Evolutionary conservation across 768 basidiomycete genomes (phyloP).

Genomic region (Agaricus blazei): DNA sequence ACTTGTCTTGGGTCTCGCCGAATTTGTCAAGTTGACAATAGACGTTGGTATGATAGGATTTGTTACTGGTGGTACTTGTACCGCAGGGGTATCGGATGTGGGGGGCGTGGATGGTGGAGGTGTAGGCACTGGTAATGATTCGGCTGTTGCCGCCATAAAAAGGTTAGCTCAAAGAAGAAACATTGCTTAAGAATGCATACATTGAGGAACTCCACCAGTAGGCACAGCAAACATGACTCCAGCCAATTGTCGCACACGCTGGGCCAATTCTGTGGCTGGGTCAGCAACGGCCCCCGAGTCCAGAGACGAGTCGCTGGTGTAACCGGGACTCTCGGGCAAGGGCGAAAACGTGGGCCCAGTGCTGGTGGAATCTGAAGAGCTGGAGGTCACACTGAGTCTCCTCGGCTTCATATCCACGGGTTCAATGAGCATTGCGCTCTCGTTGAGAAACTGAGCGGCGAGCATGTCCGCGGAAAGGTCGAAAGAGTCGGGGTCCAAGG

Average conservation of each 20-base stretch:
- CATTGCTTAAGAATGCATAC: slow-evolving; percentile 26
- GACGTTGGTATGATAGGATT: background rate
- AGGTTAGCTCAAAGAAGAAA: slow-evolving; percentile 18
- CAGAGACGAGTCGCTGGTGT: slow-evolving; percentile 17
- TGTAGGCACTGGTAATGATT: slow-evolving; percentile 40
- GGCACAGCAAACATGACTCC: slow-evolving; percentile 53
- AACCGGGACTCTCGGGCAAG: slow-evolving; percentile 31
- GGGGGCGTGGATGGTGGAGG: slow-evolving; percentile 37
- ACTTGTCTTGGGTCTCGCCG: slow-evolving; percentile 69
- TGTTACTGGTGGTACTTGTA: background rate
- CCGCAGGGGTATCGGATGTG: background rate
- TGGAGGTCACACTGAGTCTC: slow-evolving; percentile 51
- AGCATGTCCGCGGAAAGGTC: slow-evolving; percentile 19
- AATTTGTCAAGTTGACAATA: slow-evolving; percentile 14
- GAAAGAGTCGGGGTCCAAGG: slow-evolving; percentile 20
- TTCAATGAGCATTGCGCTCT: slow-evolving; percentile 13
- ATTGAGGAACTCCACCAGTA: slow-evolving; percentile 18
- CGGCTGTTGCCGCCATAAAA: slow-evolving; percentile 12
- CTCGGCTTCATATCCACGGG: slow-evolving; percentile 26
- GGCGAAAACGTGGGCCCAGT: slow-evolving; percentile 47
- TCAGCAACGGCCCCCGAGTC: slow-evolving; percentile 12
- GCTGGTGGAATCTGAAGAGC: slow-evolving; percentile 40
- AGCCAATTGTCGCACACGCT: slow-evolving; percentile 45
- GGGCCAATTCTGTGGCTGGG: slow-evolving; percentile 39
- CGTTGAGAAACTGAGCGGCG: slow-evolving; percentile 29